A percentile compares a stretch with the other conserved stretches of the same genome.
Conservation (phyloP, 2,329 filamentous ascomycete genomes). For the Diaporthe citriasiana region DNA sequence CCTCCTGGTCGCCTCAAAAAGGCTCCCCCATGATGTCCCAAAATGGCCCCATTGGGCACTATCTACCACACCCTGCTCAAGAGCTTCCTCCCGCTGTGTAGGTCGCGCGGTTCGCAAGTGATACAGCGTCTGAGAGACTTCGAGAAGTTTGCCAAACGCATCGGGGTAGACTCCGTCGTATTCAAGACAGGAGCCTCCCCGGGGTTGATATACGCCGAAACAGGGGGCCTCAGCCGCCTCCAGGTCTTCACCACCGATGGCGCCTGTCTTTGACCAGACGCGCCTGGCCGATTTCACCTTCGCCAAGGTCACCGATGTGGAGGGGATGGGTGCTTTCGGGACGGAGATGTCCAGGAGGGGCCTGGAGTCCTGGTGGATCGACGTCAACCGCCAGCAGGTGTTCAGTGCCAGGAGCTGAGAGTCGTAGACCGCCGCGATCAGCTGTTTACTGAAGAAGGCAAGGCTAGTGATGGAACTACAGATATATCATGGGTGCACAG, state of each 20-base stretch:
- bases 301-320: background rate
- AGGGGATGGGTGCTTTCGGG: constrained; percentile 5
- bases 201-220: background rate
- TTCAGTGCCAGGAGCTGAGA: background rate
- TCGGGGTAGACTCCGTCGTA: background rate
- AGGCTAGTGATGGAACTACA: background rate
- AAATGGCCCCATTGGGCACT: background rate
- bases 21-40: background rate
- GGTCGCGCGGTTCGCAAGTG: background rate
- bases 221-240: background rate
- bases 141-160: background rate
- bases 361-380: background rate
- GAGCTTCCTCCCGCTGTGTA: background rate
- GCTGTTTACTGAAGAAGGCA: background rate
- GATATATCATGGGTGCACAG: background rate
- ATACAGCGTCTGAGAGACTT: background rate
- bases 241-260: background rate
- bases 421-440: background rate
- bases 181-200: background rate
- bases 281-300: background rate
- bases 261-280: background rate
- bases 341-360: background rate
- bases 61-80: background rate
- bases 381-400: constrained; percentile 3
- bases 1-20: background rate